Evolutionary conservation across 768 basidiomycete species (phyloP).

Genomic region (Phanerochaete carnosa): DNA sequence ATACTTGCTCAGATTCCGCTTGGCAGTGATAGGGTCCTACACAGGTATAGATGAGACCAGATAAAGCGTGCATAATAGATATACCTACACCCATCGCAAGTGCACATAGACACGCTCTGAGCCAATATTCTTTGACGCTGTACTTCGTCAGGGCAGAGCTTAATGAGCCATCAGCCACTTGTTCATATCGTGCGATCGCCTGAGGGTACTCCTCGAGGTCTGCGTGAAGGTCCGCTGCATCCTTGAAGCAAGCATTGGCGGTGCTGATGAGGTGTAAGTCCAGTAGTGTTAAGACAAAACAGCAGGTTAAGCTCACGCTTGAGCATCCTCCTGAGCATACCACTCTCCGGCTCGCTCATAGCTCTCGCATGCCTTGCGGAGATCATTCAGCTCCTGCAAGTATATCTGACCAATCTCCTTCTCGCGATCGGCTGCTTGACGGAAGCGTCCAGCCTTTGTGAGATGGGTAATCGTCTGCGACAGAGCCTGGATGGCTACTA

Average conservation of each 20-base stretch:
- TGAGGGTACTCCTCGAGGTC: conserved; percentile 81
- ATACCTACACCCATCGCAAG: conserved; percentile 77
- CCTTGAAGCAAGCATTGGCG: conserved; percentile 93
- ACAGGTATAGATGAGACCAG: background rate
- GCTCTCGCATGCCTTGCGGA: conserved; percentile 86
- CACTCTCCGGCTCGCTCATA: conserved; percentile 91
- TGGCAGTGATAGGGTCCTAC: conserved; percentile 83
- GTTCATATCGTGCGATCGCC: conserved; percentile 87
- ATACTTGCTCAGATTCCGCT: conserved; percentile 77
- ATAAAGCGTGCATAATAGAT: background rate
- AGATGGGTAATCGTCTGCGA: conserved; percentile 82
- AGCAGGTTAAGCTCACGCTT: conserved; percentile 63
- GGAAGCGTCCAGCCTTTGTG: conserved; percentile 82
- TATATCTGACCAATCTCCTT: conserved; percentile 96
- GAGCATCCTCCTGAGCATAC: conserved; percentile 97
- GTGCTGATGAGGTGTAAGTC: conserved; percentile 51
- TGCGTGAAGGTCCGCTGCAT: conserved; percentile 93
- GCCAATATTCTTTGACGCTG: conserved; percentile 98
- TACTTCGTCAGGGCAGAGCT: conserved; percentile 89
- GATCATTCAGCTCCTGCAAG: conserved; percentile 76
- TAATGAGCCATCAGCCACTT: conserved; percentile 84
- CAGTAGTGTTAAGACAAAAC: background rate
- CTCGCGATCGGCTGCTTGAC: conserved; percentile 97
- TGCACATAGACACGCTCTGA: conserved; percentile 82
- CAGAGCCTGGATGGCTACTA: conserved; percentile 89